These are phyloP conservation scores for Dryadomyces quercivorus DNA, from an alignment of 2,329 filamentous ascomycete genomes.

Conservation along the genomic window DNA sequence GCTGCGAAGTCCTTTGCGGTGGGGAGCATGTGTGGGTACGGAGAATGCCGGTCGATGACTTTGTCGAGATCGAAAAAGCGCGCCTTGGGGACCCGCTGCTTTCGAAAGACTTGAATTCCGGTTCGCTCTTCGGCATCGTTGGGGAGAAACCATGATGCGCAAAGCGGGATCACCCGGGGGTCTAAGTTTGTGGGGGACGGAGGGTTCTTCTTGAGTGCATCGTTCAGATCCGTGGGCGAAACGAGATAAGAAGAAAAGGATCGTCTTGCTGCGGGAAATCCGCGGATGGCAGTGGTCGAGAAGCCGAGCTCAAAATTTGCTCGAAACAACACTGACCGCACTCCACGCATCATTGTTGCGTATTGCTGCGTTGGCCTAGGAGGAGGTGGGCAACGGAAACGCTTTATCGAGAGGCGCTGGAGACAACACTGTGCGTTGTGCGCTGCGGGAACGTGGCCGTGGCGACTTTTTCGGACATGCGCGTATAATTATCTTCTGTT, in stretches of 20 bases:
- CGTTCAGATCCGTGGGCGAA: conserved; percentile 67
- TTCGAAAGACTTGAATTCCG: conserved; percentile 68
- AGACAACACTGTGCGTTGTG: not conserved
- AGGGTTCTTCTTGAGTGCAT: conserved; percentile 72
- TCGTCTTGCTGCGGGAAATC: conserved; percentile 24
- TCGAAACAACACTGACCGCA: conserved; percentile 26
- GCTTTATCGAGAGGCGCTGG: not conserved
- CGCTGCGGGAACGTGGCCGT: not conserved
- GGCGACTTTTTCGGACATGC: not conserved
- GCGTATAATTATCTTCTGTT: not conserved
- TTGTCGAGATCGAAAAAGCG: conserved; percentile 96
- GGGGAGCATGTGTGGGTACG: conserved; percentile 95
- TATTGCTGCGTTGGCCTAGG: not conserved
- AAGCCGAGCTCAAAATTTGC: conserved; percentile 20
- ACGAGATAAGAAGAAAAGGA: conserved; percentile 74
- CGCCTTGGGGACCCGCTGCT: conserved; percentile 74
- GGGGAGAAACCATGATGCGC: conserved; percentile 91
- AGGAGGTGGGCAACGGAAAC: not conserved
- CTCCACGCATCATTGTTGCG: conserved; percentile 21
- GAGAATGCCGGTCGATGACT: conserved; percentile 74
- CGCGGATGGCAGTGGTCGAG: conserved; percentile 14
- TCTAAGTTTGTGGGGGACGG: conserved; percentile 68
- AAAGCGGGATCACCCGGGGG: conserved; percentile 76
- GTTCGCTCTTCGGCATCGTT: conserved; percentile 63
- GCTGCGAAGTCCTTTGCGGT: conserved; percentile 67